Evolutionary conservation across 495 filamentous ascomycete genomes (phyloP).

Genomic region (Podospora sp.): DNA sequence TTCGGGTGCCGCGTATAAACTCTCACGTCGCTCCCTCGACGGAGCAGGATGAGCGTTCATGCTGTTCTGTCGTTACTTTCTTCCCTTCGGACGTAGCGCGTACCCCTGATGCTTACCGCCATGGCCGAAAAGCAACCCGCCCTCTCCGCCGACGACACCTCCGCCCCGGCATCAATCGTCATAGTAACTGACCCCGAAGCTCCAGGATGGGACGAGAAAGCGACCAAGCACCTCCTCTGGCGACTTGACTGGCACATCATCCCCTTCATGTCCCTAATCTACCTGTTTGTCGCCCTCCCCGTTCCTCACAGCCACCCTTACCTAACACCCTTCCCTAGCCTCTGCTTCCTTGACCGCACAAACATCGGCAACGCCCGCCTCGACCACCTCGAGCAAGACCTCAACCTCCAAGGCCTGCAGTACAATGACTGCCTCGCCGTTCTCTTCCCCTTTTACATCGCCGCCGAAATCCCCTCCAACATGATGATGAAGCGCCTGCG

Average conservation of each 20-base stretch:
- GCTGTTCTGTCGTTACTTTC: too few relatives aligned
- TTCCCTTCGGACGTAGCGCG: too few relatives aligned
- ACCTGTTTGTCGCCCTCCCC: slow-evolving; percentile 37
- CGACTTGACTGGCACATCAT: slow-evolving; percentile 53
- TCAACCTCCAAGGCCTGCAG: slow-evolving; percentile 55
- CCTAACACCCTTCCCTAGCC: slow-evolving; percentile 28
- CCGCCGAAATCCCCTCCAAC: slow-evolving; percentile 68
- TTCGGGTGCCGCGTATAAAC: too few relatives aligned
- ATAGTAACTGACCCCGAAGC: slow-evolving; percentile 13
- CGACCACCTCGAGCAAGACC: slow-evolving; percentile 58
- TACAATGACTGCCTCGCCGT: slow-evolving; percentile 66
- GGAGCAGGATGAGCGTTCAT: too few relatives aligned
- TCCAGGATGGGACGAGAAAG: slow-evolving; percentile 18
- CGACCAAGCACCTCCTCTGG: slow-evolving; percentile 45
- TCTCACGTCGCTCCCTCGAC: too few relatives aligned
- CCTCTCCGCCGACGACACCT: slow-evolving; percentile 15
- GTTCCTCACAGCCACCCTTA: slow-evolving; percentile 17
- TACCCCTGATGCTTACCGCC: too few relatives aligned
- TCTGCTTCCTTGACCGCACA: slow-evolving; percentile 58
- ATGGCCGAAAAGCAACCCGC: slow-evolving; percentile 18
- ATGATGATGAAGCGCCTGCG: slow-evolving; percentile 62
- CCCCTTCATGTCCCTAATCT: slow-evolving; percentile 53
- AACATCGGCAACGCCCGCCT: slow-evolving; percentile 79
- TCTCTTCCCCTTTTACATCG: slow-evolving; percentile 66
- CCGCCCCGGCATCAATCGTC: slow-evolving; percentile 19